phyloP scores from a whole-genome alignment of 305 asterid species.

The Striga hermonthica region DNA sequence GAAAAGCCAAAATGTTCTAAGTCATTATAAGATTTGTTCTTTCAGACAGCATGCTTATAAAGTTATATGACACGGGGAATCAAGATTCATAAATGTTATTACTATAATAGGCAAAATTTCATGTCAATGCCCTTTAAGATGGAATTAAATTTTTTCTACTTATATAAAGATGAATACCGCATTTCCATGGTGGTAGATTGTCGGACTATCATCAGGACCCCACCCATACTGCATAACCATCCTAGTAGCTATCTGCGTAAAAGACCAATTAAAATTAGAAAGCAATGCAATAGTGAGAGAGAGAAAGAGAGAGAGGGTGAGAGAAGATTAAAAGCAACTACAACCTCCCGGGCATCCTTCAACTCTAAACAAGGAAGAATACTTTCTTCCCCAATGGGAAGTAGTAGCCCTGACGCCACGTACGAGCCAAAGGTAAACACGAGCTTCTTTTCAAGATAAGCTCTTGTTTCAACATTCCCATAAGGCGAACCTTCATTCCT shows the following conservation, averaged over 20 bases:
- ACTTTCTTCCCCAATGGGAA: constrained; percentile 96
- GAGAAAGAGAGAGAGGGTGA: too few species aligned
- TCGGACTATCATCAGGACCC: constrained; percentile 89
- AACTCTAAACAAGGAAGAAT: constrained; percentile 76
- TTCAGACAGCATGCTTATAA: too few species aligned
- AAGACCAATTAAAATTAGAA: constrained; percentile 30
- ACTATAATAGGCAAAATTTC: constrained; percentile 21
- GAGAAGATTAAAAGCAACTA: constrained; percentile 28
- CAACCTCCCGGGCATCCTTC: constrained; percentile 92
- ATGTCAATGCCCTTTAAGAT: constrained; percentile 15
- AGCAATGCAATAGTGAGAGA: constrained; percentile 11
- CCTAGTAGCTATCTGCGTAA: constrained; percentile 80
- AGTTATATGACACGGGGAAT: neutral
- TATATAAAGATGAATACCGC: constrained; percentile 53
- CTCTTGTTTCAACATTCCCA: constrained; percentile 87
- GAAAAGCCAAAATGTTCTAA: neutral
- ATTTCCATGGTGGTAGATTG: constrained; percentile 79
- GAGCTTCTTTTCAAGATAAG: constrained; percentile 88
- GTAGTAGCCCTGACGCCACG: constrained; percentile 81
- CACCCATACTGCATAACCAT: constrained; percentile 96
- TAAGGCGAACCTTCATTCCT: constrained; percentile 54
- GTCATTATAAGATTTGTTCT: neutral
- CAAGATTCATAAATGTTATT: constrained; percentile 3
- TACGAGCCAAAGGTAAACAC: constrained; percentile 94
- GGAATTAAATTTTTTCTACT: neutral